phyloP scores from a whole-genome alignment of 352 stramenopile species.

The Globisporangium spiculum region DNA sequence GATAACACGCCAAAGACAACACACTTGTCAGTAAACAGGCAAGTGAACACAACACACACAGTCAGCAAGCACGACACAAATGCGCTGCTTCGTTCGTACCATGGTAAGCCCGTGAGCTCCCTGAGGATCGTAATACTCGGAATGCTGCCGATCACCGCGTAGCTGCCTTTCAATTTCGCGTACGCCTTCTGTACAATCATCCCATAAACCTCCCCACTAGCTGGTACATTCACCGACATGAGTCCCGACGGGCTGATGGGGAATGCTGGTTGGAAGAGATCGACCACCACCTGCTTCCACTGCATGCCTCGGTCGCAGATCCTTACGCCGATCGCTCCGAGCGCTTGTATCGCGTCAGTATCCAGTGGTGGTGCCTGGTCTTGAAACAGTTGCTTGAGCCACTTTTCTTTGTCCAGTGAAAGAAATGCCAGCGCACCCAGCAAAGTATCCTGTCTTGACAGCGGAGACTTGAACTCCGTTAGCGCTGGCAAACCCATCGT shows the following conservation, averaged over 20 bases:
- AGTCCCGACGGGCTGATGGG: slow-evolving; percentile 27
- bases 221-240: slow-evolving; percentile 20
- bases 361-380: neutral
- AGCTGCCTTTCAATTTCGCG: slow-evolving; percentile 52
- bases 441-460: slow-evolving; percentile 34
- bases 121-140: slow-evolving; percentile 32
- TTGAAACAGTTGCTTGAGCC: slow-evolving; percentile 24
- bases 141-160: slow-evolving; percentile 20
- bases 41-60: neutral
- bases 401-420: slow-evolving; percentile 19
- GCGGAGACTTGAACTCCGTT: slow-evolving; percentile 18
- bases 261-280: slow-evolving; percentile 45
- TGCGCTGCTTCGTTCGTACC: slow-evolving; percentile 22
- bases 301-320: slow-evolving; percentile 29
- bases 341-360: neutral
- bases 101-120: slow-evolving; percentile 45
- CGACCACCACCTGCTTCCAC: slow-evolving; percentile 39
- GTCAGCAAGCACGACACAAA: neutral
- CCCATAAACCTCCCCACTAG: slow-evolving; percentile 31
- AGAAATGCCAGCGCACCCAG: slow-evolving; percentile 30
- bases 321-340: slow-evolving; percentile 15
- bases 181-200: slow-evolving; percentile 57
- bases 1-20: neutral
- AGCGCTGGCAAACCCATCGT: neutral
- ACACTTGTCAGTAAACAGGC: neutral